Conservation (phyloP, 257 asterid genomes). For the Solanum stenotomum region DNA sequence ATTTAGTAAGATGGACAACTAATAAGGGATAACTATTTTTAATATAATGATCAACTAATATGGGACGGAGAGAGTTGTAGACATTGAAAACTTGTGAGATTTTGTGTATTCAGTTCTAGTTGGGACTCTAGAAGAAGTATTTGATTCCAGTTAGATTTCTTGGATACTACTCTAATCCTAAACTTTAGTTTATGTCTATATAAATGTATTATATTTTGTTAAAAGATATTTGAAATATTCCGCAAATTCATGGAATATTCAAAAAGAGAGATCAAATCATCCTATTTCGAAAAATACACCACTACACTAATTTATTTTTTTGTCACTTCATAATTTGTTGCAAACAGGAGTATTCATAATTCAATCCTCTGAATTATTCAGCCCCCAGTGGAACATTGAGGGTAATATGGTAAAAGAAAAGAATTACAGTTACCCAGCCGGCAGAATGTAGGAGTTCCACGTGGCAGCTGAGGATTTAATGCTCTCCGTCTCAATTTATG, state of each 20-base stretch:
- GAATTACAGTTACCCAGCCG: neutral
- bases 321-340: neutral
- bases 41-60: too few relatives aligned
- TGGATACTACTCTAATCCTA: too few relatives aligned
- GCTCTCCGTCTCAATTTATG: neutral
- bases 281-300: too few relatives aligned
- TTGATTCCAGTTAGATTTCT: neutral
- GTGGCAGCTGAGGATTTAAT: neutral
- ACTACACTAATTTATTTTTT: too few relatives aligned
- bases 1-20: too few relatives aligned
- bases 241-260: too few relatives aligned
- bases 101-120: neutral
- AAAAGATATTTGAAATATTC: too few relatives aligned
- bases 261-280: too few relatives aligned
- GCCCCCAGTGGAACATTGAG: neutral
- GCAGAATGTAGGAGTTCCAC: neutral
- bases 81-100: neutral
- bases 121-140: neutral
- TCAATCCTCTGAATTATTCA: neutral
- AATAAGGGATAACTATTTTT: too few relatives aligned
- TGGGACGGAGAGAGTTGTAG: too few relatives aligned
- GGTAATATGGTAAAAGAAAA: neutral
- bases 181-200: too few relatives aligned
- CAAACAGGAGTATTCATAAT: neutral
- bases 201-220: too few relatives aligned